A percentile compares a stretch with the other conserved stretches of the same genome.
These are phyloP conservation scores for Aspergillus proliferans DNA, from an alignment of 2,329 filamentous ascomycete species.

Conservation along the genomic window DNA sequence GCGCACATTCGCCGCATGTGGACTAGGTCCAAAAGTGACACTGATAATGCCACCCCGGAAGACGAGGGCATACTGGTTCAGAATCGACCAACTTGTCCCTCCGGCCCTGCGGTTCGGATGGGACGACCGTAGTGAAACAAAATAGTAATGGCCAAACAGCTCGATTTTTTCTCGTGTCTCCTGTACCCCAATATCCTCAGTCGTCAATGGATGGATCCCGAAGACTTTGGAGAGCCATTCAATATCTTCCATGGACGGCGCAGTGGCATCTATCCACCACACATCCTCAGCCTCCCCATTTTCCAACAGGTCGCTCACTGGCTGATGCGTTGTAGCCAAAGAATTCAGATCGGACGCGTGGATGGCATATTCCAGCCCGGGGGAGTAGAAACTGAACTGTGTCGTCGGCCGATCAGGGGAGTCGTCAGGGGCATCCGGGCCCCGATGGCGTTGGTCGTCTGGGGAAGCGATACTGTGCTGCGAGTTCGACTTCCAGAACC, in stretches of 20 bases:
- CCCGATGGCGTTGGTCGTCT: background rate
- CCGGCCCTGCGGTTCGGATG: conserved; percentile 66
- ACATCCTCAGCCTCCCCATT: conserved; percentile 60
- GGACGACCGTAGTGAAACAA: conserved; percentile 89
- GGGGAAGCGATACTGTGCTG: background rate
- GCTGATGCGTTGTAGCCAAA: conserved; percentile 75
- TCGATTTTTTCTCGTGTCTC: conserved; percentile 96
- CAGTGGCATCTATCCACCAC: conserved; percentile 96
- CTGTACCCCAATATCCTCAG: conserved; percentile 87
- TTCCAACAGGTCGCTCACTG: conserved; percentile 56
- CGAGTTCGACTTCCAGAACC: background rate
- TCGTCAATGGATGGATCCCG: conserved; percentile 86
- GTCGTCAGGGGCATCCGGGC: background rate
- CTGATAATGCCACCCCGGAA: conserved; percentile 88
- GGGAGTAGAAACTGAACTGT: conserved; percentile 89
- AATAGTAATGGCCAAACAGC: conserved; percentile 93
- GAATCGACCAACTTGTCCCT: conserved; percentile 74
- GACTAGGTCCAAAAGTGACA: conserved; percentile 79
- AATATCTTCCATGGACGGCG: conserved; percentile 81
- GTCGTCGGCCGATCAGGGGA: conserved; percentile 56
- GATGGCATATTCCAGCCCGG: conserved; percentile 80
- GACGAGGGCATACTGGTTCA: conserved; percentile 90
- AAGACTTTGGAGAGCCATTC: conserved; percentile 82
- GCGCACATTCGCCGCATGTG: conserved; percentile 78
- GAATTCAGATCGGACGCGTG: conserved; percentile 78